Conservation (phyloP, 345 rosid species). For the Gossypium thurberi region DNA sequence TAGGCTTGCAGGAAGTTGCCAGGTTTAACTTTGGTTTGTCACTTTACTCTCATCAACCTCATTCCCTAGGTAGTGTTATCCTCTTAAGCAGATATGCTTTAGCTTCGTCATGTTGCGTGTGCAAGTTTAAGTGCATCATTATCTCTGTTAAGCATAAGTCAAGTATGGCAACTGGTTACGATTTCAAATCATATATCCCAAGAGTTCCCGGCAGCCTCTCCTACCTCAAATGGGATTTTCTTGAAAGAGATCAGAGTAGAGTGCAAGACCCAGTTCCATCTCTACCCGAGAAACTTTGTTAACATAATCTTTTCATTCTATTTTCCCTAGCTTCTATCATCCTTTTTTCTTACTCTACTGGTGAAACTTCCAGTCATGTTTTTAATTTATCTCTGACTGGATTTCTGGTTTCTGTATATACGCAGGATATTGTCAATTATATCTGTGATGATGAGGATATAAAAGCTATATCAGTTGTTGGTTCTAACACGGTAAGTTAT, state of each 20-base stretch:
- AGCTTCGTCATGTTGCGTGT: background rate
- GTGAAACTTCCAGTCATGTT: background rate
- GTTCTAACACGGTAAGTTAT: conserved; percentile 33
- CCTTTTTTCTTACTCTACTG: background rate
- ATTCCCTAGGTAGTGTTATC: background rate
- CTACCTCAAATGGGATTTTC: background rate
- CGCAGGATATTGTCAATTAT: conserved; percentile 40
- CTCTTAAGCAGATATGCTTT: background rate
- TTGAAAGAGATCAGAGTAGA: background rate
- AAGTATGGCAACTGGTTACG: background rate
- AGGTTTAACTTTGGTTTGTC: background rate
- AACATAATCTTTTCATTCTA: background rate
- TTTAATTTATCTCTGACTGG: background rate
- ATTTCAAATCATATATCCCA: background rate
- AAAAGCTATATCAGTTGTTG: conserved; percentile 39
- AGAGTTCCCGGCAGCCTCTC: background rate
- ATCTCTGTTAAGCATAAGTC: background rate
- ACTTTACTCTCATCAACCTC: background rate
- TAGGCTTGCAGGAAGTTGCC: background rate
- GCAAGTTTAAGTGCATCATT: background rate
- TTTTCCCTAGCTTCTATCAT: background rate
- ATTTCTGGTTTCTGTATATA: background rate
- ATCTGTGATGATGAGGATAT: conserved; percentile 50
- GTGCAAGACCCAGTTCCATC: background rate
- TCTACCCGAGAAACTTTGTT: background rate